Conservation (phyloP, 768 basidiomycete species). For the Leccinellum luteum region DNA sequence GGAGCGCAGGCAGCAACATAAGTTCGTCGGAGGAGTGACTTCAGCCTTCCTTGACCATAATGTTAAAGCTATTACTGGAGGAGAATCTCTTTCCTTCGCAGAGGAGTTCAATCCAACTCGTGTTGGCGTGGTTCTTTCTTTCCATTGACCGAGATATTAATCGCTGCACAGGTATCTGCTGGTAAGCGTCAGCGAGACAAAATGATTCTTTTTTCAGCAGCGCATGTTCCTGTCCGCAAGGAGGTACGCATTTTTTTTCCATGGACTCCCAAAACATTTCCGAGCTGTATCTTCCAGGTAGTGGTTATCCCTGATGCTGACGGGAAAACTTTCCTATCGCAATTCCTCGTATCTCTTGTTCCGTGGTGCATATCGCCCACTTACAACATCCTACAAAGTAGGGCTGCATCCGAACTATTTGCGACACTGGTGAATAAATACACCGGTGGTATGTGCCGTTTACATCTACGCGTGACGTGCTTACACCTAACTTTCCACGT, state of each 20-base stretch:
- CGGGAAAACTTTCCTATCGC: slow-evolving; percentile 46
- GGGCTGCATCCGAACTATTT: slow-evolving; percentile 55
- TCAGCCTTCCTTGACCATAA: slow-evolving; percentile 42
- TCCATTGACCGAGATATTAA: not conserved
- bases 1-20: slow-evolving; percentile 53
- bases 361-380: slow-evolving; percentile 55
- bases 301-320: slow-evolving; percentile 22
- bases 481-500: not conserved
- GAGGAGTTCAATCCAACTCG: slow-evolving; percentile 47
- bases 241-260: slow-evolving; percentile 47
- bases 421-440: slow-evolving; percentile 80
- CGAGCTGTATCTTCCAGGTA: slow-evolving; percentile 39
- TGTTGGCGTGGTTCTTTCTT: slow-evolving; percentile 34
- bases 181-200: slow-evolving; percentile 54
- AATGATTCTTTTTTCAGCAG: slow-evolving; percentile 63
- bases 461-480: not conserved
- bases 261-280: not conserved
- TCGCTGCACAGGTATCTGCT: slow-evolving; percentile 14
- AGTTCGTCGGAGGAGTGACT: slow-evolving; percentile 45
- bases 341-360: slow-evolving; percentile 54
- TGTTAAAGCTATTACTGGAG: slow-evolving; percentile 50
- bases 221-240: slow-evolving; percentile 59
- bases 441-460: slow-evolving; percentile 50
- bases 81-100: slow-evolving; percentile 42
- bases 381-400: slow-evolving; percentile 49